Evolutionary conservation across 1,284 basidiomycete species (phyloP).

Genomic region (Cryptococcus hybrid): DNA sequence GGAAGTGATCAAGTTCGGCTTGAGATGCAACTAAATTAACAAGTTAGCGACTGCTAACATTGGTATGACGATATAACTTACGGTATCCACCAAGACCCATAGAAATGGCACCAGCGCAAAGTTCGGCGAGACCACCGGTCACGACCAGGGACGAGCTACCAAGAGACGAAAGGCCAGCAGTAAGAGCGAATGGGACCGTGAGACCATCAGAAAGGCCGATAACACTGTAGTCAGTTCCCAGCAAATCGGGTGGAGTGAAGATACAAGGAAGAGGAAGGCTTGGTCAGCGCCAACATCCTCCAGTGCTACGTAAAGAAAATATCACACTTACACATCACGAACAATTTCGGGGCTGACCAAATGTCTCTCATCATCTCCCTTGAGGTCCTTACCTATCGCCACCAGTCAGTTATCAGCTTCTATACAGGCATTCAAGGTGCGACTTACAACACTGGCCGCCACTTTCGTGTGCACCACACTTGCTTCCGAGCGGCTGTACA

Average conservation of each 20-base stretch:
- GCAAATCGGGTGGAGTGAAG: not conserved
- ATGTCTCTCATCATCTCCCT: slow-evolving; percentile 51
- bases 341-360: slow-evolving; percentile 51
- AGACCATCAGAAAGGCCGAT: slow-evolving; percentile 96
- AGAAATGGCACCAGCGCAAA: slow-evolving; percentile 87
- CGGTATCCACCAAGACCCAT: slow-evolving; percentile 98
- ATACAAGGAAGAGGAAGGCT: not conserved
- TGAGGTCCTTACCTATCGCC: slow-evolving; percentile 40
- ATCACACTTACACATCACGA: slow-evolving; percentile 46
- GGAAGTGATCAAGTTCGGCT: slow-evolving; percentile 92
- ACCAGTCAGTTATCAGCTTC: not conserved
- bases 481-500: slow-evolving; percentile 38
- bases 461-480: slow-evolving; percentile 37
- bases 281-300: not conserved
- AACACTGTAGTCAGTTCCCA: slow-evolving; percentile 57
- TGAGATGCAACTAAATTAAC: slow-evolving; percentile 70
- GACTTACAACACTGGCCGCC: slow-evolving; percentile 39
- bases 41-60: not conserved
- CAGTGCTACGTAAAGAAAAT: not conserved
- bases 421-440: not conserved
- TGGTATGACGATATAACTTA: slow-evolving; percentile 15
- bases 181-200: slow-evolving; percentile 87
- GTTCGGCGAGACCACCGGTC: slow-evolving; percentile 84
- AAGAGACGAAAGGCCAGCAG: slow-evolving; percentile 78
- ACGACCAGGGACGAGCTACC: slow-evolving; percentile 86